Conservation (phyloP, 169 alveolate genomes). For the Babesia sp. region DNA sequence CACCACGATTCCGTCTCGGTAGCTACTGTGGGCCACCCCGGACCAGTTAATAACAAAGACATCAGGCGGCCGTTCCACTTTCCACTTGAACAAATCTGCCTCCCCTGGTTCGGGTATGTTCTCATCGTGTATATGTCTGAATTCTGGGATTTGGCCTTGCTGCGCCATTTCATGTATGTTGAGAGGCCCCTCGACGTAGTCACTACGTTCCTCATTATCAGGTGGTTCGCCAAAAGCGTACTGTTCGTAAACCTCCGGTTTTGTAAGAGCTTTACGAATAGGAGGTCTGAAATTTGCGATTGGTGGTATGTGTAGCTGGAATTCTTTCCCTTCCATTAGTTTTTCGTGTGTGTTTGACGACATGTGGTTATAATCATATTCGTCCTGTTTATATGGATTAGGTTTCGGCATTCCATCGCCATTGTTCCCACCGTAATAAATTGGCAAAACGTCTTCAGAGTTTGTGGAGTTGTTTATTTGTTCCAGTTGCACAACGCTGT, state of each 20-base stretch:
- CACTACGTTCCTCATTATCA: neutral
- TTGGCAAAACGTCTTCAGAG: too few relatives aligned
- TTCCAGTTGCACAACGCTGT: neutral
- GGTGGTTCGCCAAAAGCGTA: neutral
- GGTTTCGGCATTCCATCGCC: too few relatives aligned
- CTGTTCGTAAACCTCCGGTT: constrained; percentile 13
- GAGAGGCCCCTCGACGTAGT: constrained; percentile 29
- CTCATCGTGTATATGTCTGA: constrained; percentile 15
- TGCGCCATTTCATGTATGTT: constrained; percentile 33
- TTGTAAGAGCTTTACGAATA: constrained; percentile 27
- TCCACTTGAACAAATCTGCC: constrained; percentile 39
- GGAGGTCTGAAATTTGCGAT: constrained; percentile 44
- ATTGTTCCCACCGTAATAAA: too few relatives aligned
- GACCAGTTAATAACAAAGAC: constrained; percentile 56
- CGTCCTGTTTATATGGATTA: too few relatives aligned
- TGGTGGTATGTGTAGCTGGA: constrained; percentile 66
- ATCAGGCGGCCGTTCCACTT: constrained; percentile 60
- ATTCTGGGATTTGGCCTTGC: constrained; percentile 47
- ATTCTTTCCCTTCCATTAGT: constrained; percentile 40
- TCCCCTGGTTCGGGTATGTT: constrained; percentile 14
- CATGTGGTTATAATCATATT: too few relatives aligned
- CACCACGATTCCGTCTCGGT: constrained; percentile 32
- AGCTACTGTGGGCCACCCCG: constrained; percentile 34
- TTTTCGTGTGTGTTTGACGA: constrained; percentile 7
- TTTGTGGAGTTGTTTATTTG: neutral